Evolutionary conservation across 305 asterid species (phyloP), one percentile per base, ranked within the genome.

Genomic region (Ajuga reptans): DNA sequence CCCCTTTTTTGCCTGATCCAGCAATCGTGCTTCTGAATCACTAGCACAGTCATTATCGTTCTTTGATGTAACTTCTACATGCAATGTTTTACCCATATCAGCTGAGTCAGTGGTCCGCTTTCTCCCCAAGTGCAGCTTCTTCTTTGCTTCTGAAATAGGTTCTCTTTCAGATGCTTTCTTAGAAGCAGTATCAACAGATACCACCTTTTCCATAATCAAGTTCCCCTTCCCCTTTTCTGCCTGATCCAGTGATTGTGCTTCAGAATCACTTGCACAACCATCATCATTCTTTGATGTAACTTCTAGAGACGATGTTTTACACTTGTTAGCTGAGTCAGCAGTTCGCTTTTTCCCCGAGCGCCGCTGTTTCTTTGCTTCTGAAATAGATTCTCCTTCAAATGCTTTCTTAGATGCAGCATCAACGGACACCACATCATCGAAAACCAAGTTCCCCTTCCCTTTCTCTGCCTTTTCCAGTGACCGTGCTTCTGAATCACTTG

Each of bases 151-250:
- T 55, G 86, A 77, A 53, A 82, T 79, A 37, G 73, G 67, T 71
- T 81, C 81, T 71, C 79, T 83, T 75, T 83, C 87, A 76, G 85
- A 66, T 60, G 73, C 87, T 75, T 85, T 84, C 75, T 82, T 74
- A 42, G 87, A 69, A 29, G 76, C 69, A 54, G 76, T 54, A 55
- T 77, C 83, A 54, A 16, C 63, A 68, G 85, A 72, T 67, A 51
- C 81, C 63, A 64, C 9, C 61, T 77, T 88, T 71, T 85, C 88
- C 60, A 47, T 64, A 65, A 45, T 68, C 59, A 66, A 57, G 58
- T 72, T 60, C 54, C 76, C 87, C 67, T 81, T 80, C 76, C 79
- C 81, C 78, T 74, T 78, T 60, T 72, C 75, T 71, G 62, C 69
- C 81, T 67, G 82, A 81, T 53, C 77, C 76, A 9, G 9, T 36